phyloP scores from a whole-genome alignment of 2,329 filamentous ascomycete species.

The Curvularia hawaiiensis region DNA sequence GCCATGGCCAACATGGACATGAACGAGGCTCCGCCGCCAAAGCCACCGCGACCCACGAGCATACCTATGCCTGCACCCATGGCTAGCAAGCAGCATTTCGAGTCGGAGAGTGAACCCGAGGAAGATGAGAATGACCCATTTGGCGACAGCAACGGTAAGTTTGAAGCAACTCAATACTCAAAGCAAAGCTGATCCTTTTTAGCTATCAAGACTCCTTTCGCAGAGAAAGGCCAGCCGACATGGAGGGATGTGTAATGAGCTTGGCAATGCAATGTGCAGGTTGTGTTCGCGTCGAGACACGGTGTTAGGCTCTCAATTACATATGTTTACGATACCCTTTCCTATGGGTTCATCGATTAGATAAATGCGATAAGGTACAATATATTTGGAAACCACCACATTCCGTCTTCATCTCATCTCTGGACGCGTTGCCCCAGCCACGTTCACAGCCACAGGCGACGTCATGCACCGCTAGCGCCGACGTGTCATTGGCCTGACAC shows the following conservation, averaged over 20 bases:
- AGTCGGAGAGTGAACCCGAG: slow-evolving; percentile 62
- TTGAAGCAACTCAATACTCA: too few species aligned
- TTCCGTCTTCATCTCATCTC: neutral
- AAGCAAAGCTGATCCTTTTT: slow-evolving; percentile 12
- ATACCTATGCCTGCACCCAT: slow-evolving; percentile 45
- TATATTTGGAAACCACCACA: neutral
- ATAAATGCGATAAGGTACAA: neutral
- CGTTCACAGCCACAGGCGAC: slow-evolving; percentile 31
- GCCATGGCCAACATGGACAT: slow-evolving; percentile 54
- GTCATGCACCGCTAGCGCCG: slow-evolving; percentile 27
- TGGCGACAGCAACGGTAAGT: slow-evolving; percentile 72
- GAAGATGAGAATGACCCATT: slow-evolving; percentile 82
- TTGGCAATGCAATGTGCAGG: neutral
- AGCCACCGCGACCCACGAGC: slow-evolving; percentile 54
- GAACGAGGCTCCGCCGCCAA: slow-evolving; percentile 52
- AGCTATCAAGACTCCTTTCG: slow-evolving; percentile 60
- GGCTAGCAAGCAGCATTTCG: slow-evolving; percentile 48
- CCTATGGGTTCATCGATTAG: neutral
- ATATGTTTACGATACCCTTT: slow-evolving; percentile 11
- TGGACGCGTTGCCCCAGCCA: slow-evolving; percentile 7
- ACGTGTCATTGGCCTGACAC: slow-evolving; percentile 21
- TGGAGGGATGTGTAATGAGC: slow-evolving; percentile 45
- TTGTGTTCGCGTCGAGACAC: slow-evolving; percentile 3
- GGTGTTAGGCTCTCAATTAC: slow-evolving; percentile 4
- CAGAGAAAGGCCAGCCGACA: slow-evolving; percentile 38